Base-by-base conservation (phyloP, 305 asterid species). In the Fraxinus greggii region DNA sequence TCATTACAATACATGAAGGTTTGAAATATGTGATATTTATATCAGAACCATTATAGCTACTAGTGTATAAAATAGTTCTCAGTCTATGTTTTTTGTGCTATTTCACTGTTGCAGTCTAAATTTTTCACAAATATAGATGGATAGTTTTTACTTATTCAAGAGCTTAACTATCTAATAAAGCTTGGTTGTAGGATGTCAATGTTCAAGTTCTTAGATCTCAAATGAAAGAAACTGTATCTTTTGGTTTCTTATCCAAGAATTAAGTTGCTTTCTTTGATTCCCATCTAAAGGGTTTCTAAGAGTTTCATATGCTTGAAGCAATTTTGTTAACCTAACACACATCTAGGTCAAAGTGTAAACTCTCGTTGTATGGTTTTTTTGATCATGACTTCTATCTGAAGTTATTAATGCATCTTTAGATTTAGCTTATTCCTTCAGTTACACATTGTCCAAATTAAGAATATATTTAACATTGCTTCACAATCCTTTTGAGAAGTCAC, bases 161-260 rank as follows among this genome's bases (percentile, higher is more conserved):
- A 51, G 74, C 42, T 51, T 82, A 31, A 33, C 75, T 23, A 72
- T 82, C 75, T 36, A 8, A 24, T 78, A 38, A 10, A 75, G 29
- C 38, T 76, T 26, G 54, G 23, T 48, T 48, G 31, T 77, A 40
- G 69, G 36, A 35, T 63, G 12, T 59, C 31, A 29, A 12, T 40
- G 17, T 40, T 67, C 72, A 79, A 61, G 77, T 69, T 31, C 32
- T 70, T 70, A 13, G 75, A 31, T 31, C 42, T 70, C 40, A 70
- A 31, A 17, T 70, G 38, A 70, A n/a, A 31, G 21, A 70, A 13
- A 5, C 23, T 24, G 72, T 70, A 3, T 70, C 42, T 13, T 48
- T 76, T 75, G 83, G 61, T 13, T 83, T 56, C 73, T 61, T 32
- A 79, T 73, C 77, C 9, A 12, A 29, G 31, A 73, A 38, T 73